A percentile compares a stretch with the other conserved stretches of the same genome.
phyloP scores from a whole-genome alignment of 768 basidiomycete genomes.

The Pleurotus citrinopileatus region DNA sequence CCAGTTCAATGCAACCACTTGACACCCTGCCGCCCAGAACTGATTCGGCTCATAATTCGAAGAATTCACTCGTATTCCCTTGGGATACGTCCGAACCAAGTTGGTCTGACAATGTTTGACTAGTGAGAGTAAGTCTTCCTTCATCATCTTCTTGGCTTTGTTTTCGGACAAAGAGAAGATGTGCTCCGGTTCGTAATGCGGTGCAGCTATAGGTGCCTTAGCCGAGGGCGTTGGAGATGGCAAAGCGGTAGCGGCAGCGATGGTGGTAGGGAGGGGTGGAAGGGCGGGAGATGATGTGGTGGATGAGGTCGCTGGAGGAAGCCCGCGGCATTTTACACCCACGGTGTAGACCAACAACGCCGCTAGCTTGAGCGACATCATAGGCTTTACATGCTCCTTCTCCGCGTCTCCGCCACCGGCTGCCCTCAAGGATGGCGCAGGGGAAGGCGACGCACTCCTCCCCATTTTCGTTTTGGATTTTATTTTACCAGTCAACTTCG shows the following conservation, averaged over 20 bases:
- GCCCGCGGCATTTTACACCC: constrained; percentile 91
- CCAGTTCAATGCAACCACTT: constrained; percentile 95
- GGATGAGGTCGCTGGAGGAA: constrained; percentile 24
- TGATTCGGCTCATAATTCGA: constrained; percentile 87
- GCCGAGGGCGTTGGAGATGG: background rate
- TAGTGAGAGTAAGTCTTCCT: constrained; percentile 60
- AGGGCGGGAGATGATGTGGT: background rate
- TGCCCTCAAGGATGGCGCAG: background rate
- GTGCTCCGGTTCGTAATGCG: constrained; percentile 82
- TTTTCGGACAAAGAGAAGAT: constrained; percentile 92
- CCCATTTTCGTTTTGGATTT: background rate
- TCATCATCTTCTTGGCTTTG: constrained; percentile 72
- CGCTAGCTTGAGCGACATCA: constrained; percentile 74
- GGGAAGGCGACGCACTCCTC: constrained; percentile 2
- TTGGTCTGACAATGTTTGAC: constrained; percentile 86
- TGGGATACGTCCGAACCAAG: constrained; percentile 84
- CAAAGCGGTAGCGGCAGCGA: background rate
- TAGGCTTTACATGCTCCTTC: constrained; percentile 43
- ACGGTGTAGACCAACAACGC: constrained; percentile 92
- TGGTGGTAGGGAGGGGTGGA: background rate
- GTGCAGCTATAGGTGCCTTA: constrained; percentile 50
- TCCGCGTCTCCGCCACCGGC: background rate
- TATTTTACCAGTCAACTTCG: constrained; percentile 12
- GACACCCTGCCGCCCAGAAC: constrained; percentile 87
- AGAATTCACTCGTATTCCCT: constrained; percentile 75